A percentile compares a stretch with the other conserved stretches of the same genome.
phyloP scores from a whole-genome alignment of 495 filamentous ascomycete genomes.

The Achaetomiella virescens region DNA sequence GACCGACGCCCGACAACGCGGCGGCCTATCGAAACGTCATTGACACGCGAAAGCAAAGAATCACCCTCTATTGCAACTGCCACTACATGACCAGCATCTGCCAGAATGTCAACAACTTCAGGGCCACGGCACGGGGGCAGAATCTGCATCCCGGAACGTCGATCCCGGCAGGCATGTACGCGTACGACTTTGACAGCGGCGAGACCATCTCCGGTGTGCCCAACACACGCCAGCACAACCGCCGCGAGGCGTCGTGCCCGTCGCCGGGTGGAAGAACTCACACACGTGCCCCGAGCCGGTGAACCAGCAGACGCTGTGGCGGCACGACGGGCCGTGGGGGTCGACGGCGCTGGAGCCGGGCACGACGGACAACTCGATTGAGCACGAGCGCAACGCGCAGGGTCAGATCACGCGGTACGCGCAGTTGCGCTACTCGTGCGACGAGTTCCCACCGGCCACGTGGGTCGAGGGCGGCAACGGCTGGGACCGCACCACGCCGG shows the following conservation, averaged over 20 bases:
- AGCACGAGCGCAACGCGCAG: background rate
- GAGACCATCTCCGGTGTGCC: background rate
- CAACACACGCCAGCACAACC: background rate
- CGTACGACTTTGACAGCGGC: background rate
- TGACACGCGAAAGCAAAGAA: background rate
- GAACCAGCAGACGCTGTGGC: background rate
- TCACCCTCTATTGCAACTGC: background rate
- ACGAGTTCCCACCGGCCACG: slow-evolving; percentile 1
- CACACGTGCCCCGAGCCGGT: background rate
- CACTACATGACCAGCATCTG: background rate
- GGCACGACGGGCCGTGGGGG: background rate
- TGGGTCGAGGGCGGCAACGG: slow-evolving; percentile 1
- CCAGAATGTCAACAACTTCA: background rate
- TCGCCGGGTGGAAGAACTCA: background rate
- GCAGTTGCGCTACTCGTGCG: background rate
- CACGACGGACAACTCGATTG: background rate
- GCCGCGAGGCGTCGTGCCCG: background rate
- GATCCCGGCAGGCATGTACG: background rate
- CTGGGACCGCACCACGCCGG: background rate
- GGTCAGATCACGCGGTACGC: background rate
- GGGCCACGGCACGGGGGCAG: background rate
- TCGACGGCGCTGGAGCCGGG: background rate
- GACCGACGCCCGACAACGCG: background rate
- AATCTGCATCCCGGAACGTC: background rate
- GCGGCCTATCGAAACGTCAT: background rate